phyloP scores from a whole-genome alignment of 768 basidiomycete genomes.

The Boletus rufocinnamomeus region DNA sequence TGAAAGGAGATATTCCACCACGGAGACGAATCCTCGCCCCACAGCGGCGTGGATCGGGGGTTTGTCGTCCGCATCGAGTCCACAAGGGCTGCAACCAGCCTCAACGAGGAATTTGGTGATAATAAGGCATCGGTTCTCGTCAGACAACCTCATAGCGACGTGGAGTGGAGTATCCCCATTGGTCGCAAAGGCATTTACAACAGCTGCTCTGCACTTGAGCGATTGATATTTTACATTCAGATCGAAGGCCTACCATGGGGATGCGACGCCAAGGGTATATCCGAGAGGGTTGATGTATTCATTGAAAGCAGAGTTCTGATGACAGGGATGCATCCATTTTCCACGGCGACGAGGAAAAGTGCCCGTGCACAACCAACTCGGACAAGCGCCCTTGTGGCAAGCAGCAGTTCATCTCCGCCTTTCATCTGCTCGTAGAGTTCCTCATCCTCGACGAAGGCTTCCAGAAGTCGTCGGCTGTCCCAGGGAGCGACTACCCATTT shows the following conservation, averaged over 20 bases:
- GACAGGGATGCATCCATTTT: conserved; percentile 3
- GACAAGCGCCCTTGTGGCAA: neutral
- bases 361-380: conserved; percentile 1
- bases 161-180: conserved; percentile 16
- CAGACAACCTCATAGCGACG: too few relatives aligned
- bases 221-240: fast-evolving
- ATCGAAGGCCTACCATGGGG: neutral
- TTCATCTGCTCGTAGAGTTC: neutral
- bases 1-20: too few relatives aligned
- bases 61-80: too few relatives aligned
- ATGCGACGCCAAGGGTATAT: neutral
- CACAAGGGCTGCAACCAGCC: too few relatives aligned
- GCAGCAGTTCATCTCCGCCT: neutral
- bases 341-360: conserved; percentile 9
- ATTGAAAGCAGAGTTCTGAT: neutral
- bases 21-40: too few relatives aligned
- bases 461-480: conserved; percentile 7
- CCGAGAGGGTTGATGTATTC: neutral
- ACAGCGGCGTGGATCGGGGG: too few relatives aligned
- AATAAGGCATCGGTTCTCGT: too few relatives aligned
- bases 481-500: neutral
- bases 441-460: conserved; percentile 1
- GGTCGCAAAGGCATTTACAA: neutral
- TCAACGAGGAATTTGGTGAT: too few relatives aligned
- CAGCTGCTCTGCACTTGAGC: neutral